Evolutionary conservation across 1,139 yeast genomes (phyloP).

Genomic region (Candida albicans): DNA sequence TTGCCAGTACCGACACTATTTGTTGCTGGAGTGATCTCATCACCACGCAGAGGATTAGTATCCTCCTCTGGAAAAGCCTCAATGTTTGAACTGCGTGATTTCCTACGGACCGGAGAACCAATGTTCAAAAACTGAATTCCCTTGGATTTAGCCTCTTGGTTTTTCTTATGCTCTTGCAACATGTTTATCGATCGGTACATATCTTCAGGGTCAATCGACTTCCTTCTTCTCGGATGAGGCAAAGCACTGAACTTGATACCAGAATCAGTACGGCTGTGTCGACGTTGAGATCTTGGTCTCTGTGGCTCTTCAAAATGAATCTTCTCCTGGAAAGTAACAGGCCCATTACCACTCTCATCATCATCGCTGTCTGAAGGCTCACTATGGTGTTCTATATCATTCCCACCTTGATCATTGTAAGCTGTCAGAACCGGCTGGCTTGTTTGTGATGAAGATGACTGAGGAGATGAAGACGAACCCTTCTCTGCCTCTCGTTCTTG

Average conservation of each 20-base stretch:
- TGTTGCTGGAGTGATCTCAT: conserved; percentile 22
- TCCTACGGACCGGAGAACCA: background rate
- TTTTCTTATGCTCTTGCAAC: conserved; percentile 37
- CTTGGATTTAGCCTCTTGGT: conserved; percentile 4
- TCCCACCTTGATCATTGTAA: conserved; percentile 7
- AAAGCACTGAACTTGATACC: conserved; percentile 42
- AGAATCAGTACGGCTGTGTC: conserved; percentile 2
- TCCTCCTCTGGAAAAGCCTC: conserved; percentile 12
- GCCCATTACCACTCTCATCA: conserved; percentile 36
- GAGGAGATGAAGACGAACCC: conserved; percentile 4
- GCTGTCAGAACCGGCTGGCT: background rate
- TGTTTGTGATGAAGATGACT: conserved; percentile 11
- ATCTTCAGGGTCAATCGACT: conserved; percentile 74
- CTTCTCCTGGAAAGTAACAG: conserved; percentile 60
- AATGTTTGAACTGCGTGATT: conserved; percentile 1
- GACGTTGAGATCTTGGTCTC: conserved; percentile 4
- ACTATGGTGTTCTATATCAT: conserved; percentile 31
- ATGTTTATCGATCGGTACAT: conserved; percentile 81
- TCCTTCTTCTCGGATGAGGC: conserved; percentile 40
- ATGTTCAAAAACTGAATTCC: background rate
- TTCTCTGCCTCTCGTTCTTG: conserved; percentile 2
- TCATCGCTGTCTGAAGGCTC: conserved; percentile 35
- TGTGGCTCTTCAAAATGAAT: conserved; percentile 5
- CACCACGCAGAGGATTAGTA: background rate
- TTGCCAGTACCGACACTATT: conserved; percentile 14